Percentiles rank a stretch among this genome's conserved stretches.
Conservation (phyloP, 208 protist species). For the Trypanosoma boissoni region DNA sequence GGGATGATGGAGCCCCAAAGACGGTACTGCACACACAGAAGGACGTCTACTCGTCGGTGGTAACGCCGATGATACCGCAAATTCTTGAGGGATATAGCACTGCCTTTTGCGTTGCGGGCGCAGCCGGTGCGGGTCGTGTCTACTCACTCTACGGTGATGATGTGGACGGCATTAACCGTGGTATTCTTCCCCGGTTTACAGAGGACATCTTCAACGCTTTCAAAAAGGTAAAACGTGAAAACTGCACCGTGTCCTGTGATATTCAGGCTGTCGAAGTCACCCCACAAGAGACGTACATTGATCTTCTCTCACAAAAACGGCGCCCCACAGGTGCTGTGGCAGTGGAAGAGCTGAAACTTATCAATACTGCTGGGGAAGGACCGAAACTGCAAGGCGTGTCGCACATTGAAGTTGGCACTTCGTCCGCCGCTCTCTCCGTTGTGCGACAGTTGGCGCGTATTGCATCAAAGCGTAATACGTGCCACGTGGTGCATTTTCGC, state of each 20-base stretch:
- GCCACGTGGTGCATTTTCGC: conserved; percentile 66
- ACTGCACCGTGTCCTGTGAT: conserved; percentile 50
- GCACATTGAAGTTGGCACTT: conserved; percentile 28
- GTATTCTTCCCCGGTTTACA: conserved; percentile 71
- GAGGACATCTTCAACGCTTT: conserved; percentile 77
- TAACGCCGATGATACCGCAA: conserved; percentile 47
- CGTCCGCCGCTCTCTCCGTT: conserved; percentile 32
- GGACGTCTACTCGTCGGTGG: conserved; percentile 62
- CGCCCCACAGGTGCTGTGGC: not conserved
- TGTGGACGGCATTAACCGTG: conserved; percentile 46
- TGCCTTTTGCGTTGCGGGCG: conserved; percentile 71
- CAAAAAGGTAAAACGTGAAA: conserved; percentile 45
- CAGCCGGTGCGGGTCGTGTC: conserved; percentile 47
- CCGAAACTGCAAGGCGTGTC: conserved; percentile 56
- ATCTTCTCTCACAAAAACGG: conserved; percentile 39
- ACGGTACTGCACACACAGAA: conserved; percentile 50
- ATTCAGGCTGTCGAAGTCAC: conserved; percentile 74
- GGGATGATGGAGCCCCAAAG: conserved; percentile 36
- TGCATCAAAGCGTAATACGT: conserved; percentile 60
- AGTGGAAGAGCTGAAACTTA: conserved; percentile 49
- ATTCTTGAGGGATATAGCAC: conserved; percentile 80
- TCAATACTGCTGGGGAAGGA: conserved; percentile 32
- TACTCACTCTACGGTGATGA: conserved; percentile 80
- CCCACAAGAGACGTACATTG: conserved; percentile 62
- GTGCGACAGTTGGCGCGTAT: conserved; percentile 49